Evolutionary conservation across 805 yeast species (phyloP), one percentile per base, ranked within the genome.

Genomic region (Wickerhamiella brachini): DNA sequence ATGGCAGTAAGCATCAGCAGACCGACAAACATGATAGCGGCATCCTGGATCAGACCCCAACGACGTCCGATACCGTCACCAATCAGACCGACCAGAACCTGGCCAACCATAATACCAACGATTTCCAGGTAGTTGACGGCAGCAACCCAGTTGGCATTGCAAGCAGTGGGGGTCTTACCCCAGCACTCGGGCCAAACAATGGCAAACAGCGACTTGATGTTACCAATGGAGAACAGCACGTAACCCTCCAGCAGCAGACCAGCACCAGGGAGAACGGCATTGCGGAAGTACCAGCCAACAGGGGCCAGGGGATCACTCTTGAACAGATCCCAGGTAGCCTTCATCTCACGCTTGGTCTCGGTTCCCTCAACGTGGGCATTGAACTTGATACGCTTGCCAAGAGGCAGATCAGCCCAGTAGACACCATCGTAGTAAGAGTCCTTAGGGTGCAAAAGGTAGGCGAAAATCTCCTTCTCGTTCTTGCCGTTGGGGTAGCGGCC

Each of bases 51-150:
- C 53, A 80, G 74, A 48, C 81, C 79, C 73, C 78, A 76, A 57
- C 78, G 77, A 54, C 85, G 71, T 43, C 82, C 81, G 54, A 79
- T 64, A 54, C 74, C 72, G 62, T 80, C 84, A 52, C 79, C 74
- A 49, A 75, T 68, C 31, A 78, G 52, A 31, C 85, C 85, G 55
- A 80, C 74, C 17, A 64, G 57, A 38, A 80, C 73, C 63, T 79
- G 84, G 34, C 85, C 85, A 51, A 76, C 68, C 54, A 80, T 77
- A 21, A 81, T 78, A 45, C 82, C 81, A 38, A 58, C 50, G 39
- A 66, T 61, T 55, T 65, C 68, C 41, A 67, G 57, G 52, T 67
- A 67, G 44, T 55, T 57, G 39, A 67, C 68, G n/a, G 69, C 61
- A 34, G 60, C 58, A 29, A 58, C 57, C 71, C 71, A 67, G 50